Percentiles rank a stretch among this genome's conserved stretches.
phyloP scores from a whole-genome alignment of 805 yeast species.

The Helenozyma rhizophorensis region DNA sequence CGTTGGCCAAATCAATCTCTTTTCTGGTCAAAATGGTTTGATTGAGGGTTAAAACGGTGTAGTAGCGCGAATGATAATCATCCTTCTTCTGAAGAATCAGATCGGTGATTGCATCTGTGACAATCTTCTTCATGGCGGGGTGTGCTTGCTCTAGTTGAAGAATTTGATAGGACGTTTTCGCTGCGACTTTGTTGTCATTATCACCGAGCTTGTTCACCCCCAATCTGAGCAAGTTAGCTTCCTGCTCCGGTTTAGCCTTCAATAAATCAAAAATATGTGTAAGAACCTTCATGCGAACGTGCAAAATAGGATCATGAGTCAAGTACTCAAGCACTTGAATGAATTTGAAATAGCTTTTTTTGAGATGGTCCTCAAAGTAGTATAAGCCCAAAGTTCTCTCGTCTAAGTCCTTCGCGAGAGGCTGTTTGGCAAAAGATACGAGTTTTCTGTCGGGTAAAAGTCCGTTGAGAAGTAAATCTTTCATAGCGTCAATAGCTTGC shows the following conservation, averaged over 20 bases:
- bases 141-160: slow-evolving; percentile 82
- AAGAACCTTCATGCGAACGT: slow-evolving; percentile 75
- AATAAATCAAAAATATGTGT: slow-evolving; percentile 75
- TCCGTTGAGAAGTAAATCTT: slow-evolving; percentile 82
- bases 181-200: slow-evolving; percentile 81
- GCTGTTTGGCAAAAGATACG: slow-evolving; percentile 68
- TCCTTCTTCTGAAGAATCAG: slow-evolving; percentile 66
- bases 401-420: slow-evolving; percentile 41
- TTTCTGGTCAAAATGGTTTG: slow-evolving; percentile 83
- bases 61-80: slow-evolving; percentile 86
- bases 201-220: slow-evolving; percentile 96
- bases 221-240: slow-evolving; percentile 78
- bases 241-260: slow-evolving; percentile 92
- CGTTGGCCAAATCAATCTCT: slow-evolving; percentile 80
- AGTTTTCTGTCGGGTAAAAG: slow-evolving; percentile 84
- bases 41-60: slow-evolving; percentile 81
- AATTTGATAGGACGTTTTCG: slow-evolving; percentile 79
- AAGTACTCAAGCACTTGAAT: slow-evolving; percentile 72
- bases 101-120: slow-evolving; percentile 78
- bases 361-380: slow-evolving; percentile 88
- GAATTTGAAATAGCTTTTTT: slow-evolving; percentile 68
- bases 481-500: slow-evolving; percentile 83
- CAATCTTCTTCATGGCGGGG: slow-evolving; percentile 89
- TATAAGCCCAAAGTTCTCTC: slow-evolving; percentile 60
- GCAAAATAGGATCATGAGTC: slow-evolving; percentile 87